Evolutionary conservation across 1,139 yeast species (phyloP), one percentile per base, ranked within the genome.

Genomic region (Nakaseomyces uthaithaninus): DNA sequence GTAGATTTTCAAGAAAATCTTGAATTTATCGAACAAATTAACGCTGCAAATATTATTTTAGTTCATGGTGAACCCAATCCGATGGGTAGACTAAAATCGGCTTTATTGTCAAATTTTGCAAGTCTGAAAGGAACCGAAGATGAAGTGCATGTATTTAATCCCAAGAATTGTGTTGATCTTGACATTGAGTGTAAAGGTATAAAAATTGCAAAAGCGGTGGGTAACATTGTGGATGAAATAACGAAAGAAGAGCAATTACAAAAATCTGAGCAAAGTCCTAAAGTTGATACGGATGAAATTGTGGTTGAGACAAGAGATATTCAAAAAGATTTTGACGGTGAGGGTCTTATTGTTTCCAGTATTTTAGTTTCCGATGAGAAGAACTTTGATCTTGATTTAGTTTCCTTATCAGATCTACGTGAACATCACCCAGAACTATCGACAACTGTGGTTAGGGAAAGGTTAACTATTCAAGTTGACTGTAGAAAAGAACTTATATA

Each of bases 11-110:
- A 84, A 53, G 95, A 91, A 57, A 91, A 91, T 54, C 71, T 95
- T 1, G 86, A 83, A 45, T 91, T 91, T 54, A 91, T 91, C 42
- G 96, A 89, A 53, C 69, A 78, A 46, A 86, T 91, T 4, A 81
- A 82, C 45, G 95, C 99, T 0, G 74, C 75, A 47, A 79, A 82
- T 44, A 80, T 82, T 41, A 86, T 91, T 45, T 70, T 91, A 44
- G 99, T 91, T 1, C 99, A 91, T 60, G 99, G 99, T n/a, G 99
- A 91, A 58, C 79, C 94, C 2, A 87, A 85, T 51, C 96, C 95
- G 22, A 91, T 91, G 98, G 98, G 97, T 43, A 77, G 98, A 58
- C 67, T 91, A 42, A 91, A 91, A 60, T 84, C 95, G 19, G 98
- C 98, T 0, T 67, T 91, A 35, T 67, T 87, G 52, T 85, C 95